Evolutionary conservation across 352 stramenopile genomes (phyloP).

Genomic region (Lagenidium giganteum): DNA sequence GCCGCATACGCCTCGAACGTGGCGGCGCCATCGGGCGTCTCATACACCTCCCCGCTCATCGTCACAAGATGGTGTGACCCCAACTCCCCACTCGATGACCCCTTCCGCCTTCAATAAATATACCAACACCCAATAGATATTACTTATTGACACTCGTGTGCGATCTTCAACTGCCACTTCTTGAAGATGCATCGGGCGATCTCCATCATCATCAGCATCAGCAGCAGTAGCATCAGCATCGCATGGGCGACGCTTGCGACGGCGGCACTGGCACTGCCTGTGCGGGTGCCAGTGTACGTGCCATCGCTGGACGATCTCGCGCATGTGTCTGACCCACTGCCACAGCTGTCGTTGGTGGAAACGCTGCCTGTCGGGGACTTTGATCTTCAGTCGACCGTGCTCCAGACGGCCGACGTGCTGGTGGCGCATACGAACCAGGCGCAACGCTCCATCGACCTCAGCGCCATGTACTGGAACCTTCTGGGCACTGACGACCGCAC

Average conservation of each 20-base stretch:
- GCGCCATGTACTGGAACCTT: conserved; percentile 78
- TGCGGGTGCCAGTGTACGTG: conserved; percentile 17
- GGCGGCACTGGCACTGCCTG: no score
- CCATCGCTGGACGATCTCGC: conserved; percentile 13
- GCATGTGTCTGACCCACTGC: background rate
- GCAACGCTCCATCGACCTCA: conserved; percentile 42
- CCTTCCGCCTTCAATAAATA: no score
- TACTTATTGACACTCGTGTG: no score
- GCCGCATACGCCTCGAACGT: conserved; percentile 61
- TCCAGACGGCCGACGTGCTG: conserved; percentile 41
- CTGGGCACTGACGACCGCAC: conserved; percentile 37
- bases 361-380: conserved; percentile 56
- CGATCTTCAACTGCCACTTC: no score
- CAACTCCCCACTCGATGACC: no score
- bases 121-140: no score
- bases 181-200: no score
- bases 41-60: conserved; percentile 73
- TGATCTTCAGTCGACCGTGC: conserved; percentile 15
- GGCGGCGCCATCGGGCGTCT: conserved; percentile 62
- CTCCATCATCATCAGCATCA: no score
- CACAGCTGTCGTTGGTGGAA: conserved; percentile 53
- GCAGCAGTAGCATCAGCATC: no score
- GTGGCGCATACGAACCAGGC: conserved; percentile 27
- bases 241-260: no score
- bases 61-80: no score